Conservation (phyloP, 2,329 filamentous ascomycete species). For the Botrytis aclada region DNA sequence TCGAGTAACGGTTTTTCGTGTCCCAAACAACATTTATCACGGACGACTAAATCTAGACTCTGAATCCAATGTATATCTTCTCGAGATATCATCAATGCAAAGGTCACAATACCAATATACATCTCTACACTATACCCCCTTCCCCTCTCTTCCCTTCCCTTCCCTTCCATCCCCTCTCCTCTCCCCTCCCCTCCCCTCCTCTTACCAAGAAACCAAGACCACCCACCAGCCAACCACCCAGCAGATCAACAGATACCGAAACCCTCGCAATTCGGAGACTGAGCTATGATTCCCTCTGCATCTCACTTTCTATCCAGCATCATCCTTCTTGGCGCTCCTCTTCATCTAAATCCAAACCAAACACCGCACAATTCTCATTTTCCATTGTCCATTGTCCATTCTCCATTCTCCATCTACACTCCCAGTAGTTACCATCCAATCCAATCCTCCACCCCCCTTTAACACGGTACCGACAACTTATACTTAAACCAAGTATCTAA, state of each 20-base stretch:
- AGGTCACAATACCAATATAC: neutral
- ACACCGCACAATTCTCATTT: too few relatives aligned
- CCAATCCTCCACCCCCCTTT: too few relatives aligned
- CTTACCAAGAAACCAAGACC: neutral
- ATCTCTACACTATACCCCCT: too few relatives aligned
- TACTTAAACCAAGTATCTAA: too few relatives aligned
- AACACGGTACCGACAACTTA: too few relatives aligned
- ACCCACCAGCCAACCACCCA: neutral
- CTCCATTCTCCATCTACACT: too few relatives aligned
- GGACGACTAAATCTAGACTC: neutral
- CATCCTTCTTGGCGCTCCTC: neutral
- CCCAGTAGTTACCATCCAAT: too few relatives aligned
- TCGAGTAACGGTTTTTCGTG: neutral
- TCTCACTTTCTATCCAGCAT: neutral
- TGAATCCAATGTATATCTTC: neutral
- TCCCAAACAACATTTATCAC: neutral
- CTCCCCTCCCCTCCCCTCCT: neutral
- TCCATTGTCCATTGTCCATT: too few relatives aligned
- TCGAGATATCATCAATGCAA: too few relatives aligned
- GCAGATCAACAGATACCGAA: neutral
- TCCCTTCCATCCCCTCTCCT: neutral
- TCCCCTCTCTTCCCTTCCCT: neutral
- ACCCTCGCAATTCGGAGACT: conserved; percentile 5
- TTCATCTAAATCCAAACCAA: too few relatives aligned
- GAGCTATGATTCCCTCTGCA: neutral